These are phyloP conservation scores for Agaricus blazei DNA, from an alignment of 768 basidiomycete genomes.

Conservation along the genomic window DNA sequence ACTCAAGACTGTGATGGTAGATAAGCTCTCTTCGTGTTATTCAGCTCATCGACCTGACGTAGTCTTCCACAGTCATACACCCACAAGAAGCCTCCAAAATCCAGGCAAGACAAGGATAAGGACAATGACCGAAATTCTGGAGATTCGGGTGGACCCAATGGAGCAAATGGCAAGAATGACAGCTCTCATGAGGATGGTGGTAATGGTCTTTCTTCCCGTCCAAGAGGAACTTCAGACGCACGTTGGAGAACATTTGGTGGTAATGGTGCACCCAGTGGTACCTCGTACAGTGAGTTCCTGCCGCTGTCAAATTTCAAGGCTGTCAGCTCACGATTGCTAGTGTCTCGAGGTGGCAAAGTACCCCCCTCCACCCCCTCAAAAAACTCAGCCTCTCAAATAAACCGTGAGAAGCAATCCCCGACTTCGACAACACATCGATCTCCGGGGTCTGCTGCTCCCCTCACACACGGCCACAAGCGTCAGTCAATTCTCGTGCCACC, in stretches of 20 bases:
- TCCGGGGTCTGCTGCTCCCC: slow-evolving; percentile 2
- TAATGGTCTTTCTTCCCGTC: slow-evolving; percentile 28
- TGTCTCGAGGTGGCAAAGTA: not conserved
- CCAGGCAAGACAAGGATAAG: slow-evolving; percentile 42
- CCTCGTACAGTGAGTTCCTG: slow-evolving; percentile 11
- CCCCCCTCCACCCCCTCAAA: not conserved
- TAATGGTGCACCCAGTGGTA: slow-evolving; percentile 1
- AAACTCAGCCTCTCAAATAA: not conserved
- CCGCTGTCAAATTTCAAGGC: not conserved
- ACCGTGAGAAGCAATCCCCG: not conserved
- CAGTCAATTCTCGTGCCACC: not conserved
- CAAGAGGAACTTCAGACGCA: slow-evolving; percentile 75
- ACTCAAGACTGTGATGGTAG: slow-evolving; percentile 79
- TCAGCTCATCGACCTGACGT: not conserved
- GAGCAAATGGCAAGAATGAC: slow-evolving; percentile 26
- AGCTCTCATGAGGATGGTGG: slow-evolving; percentile 1
- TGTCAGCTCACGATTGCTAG: not conserved
- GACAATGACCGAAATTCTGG: slow-evolving; percentile 20
- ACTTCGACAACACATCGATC: not conserved
- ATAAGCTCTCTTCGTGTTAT: slow-evolving; percentile 9
- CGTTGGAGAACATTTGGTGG: slow-evolving; percentile 38
- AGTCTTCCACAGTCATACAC: slow-evolving; percentile 59
- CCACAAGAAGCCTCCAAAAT: slow-evolving; percentile 63
- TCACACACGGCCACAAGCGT: not conserved
- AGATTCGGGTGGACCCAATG: slow-evolving; percentile 21